A percentile compares a stretch with the other conserved stretches of the same genome.
Conservation (phyloP, 2,329 filamentous ascomycete genomes). For the Alternaria viburni region DNA sequence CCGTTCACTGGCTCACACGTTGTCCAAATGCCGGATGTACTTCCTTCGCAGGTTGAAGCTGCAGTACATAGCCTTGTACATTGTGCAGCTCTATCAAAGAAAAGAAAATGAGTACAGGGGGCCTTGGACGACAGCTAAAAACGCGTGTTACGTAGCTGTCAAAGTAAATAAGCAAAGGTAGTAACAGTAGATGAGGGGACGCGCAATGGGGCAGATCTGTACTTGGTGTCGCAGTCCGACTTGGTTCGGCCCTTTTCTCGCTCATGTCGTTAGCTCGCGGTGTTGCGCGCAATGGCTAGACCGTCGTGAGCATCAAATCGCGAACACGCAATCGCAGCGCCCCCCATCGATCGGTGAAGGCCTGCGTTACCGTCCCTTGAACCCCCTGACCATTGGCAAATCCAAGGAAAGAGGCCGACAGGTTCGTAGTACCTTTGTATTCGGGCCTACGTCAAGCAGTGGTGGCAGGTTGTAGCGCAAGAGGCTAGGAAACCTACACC, state of each 20-base stretch:
- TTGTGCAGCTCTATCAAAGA: not conserved
- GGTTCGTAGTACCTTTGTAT: not conserved
- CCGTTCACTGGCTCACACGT: not conserved
- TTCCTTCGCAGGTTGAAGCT: not conserved
- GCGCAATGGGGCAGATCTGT: not conserved
- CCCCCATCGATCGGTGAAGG: not conserved
- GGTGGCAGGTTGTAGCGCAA: not conserved
- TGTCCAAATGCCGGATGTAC: not conserved
- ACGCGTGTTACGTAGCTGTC: not conserved
- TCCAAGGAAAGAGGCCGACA: not conserved
- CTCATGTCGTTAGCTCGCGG: not conserved
- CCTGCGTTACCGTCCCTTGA: not conserved
- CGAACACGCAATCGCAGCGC: not conserved
- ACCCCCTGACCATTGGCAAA: not conserved
- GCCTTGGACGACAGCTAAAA: not conserved
- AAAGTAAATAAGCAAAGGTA: conserved; percentile 1
- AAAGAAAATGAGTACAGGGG: not conserved
- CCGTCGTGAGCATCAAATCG: not conserved
- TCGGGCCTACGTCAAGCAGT: conserved; percentile 1
- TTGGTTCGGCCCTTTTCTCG: not conserved
- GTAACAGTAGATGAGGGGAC: not conserved
- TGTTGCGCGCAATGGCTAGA: not conserved
- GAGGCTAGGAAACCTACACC: not conserved
- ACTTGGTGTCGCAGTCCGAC: not conserved
- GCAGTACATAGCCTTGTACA: not conserved